A percentile compares a stretch with the other conserved stretches of the same genome.
phyloP scores from a whole-genome alignment of 2,329 filamentous ascomycete species.

The Xylariaceae sp. region DNA sequence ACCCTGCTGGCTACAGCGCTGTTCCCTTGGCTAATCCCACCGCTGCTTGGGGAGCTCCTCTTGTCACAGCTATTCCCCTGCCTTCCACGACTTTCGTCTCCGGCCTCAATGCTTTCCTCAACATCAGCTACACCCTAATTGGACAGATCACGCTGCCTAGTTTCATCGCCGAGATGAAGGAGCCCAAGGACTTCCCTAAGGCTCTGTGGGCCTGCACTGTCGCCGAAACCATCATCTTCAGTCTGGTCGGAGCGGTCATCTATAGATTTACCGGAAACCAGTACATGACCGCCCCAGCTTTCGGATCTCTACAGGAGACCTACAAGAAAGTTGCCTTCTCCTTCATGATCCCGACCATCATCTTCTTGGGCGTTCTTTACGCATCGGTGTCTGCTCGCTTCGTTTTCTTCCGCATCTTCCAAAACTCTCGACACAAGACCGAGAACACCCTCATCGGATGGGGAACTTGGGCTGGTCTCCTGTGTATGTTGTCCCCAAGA shows the following conservation, averaged over 20 bases:
- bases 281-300: constrained; percentile 84
- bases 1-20: constrained; percentile 64
- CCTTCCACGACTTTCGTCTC: constrained; percentile 73
- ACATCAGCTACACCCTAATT: constrained; percentile 95
- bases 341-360: constrained; percentile 92
- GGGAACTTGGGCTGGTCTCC: constrained; percentile 71
- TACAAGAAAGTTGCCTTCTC: constrained; percentile 89
- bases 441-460: constrained; percentile 80
- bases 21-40: constrained; percentile 31
- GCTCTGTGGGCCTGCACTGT: constrained; percentile 88
- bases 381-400: constrained; percentile 87
- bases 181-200: constrained; percentile 81
- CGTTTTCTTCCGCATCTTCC: constrained; percentile 86
- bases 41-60: constrained; percentile 53
- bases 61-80: constrained; percentile 64
- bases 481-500: constrained; percentile 42
- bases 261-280: constrained; percentile 88
- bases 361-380: constrained; percentile 88
- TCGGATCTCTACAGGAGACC: constrained; percentile 72
- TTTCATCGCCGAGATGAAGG: constrained; percentile 92
- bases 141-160: constrained; percentile 90
- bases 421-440: constrained; percentile 72
- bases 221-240: constrained; percentile 81
- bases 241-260: constrained; percentile 72
- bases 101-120: constrained; percentile 84